Evolutionary conservation across 2,329 filamentous ascomycete species (phyloP).

Genomic region (Botrytis pseudocinerea): DNA sequence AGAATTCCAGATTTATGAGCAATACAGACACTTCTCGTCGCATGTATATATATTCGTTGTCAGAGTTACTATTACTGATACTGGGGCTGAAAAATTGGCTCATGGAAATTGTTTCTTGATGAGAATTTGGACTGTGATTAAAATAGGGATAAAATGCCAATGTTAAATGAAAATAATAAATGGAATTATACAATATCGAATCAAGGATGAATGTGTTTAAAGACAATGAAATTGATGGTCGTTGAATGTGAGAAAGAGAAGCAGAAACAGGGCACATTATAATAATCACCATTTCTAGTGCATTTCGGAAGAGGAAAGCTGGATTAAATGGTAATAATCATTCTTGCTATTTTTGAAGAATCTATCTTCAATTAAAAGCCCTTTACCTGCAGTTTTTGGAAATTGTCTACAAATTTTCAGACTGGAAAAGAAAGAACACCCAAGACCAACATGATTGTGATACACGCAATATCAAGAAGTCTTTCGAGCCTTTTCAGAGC

Average conservation of each 20-base stretch:
- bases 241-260: not conserved
- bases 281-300: not conserved
- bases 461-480: not conserved
- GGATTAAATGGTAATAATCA: not conserved
- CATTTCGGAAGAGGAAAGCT: not conserved
- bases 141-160: not conserved
- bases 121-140: not conserved
- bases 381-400: not conserved
- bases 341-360: not conserved
- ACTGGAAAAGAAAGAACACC: not conserved
- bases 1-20: not conserved
- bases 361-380: not conserved
- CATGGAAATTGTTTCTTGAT: too few relatives aligned
- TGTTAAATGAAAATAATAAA: not conserved
- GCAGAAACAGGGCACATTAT: too few relatives aligned
- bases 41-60: not conserved
- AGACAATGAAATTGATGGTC: not conserved
- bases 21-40: not conserved
- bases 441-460: not conserved
- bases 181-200: not conserved
- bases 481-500: not conserved
- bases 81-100: not conserved
- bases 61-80: not conserved
- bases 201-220: too few relatives aligned
- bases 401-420: not conserved